A percentile compares a stretch with the other conserved stretches of the same genome.
Conservation (phyloP, 2,329 filamentous ascomycete species). For the Polychaeton citri region DNA sequence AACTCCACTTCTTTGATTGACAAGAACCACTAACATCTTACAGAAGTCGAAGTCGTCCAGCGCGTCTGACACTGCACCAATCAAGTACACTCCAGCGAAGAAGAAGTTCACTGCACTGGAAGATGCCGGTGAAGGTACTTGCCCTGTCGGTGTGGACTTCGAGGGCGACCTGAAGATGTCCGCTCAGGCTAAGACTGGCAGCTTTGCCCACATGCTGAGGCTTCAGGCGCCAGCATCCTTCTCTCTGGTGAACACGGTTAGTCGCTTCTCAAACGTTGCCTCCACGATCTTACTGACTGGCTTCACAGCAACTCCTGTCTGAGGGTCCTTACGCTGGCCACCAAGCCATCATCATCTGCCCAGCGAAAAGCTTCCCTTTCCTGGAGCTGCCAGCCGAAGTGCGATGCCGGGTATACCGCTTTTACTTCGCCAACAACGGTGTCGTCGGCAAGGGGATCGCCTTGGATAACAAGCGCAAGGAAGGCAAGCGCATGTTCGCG, state of each 20-base stretch:
- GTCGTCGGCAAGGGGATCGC: slow-evolving; percentile 14
- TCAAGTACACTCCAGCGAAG: neutral
- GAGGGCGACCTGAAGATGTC: slow-evolving; percentile 12
- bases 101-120: slow-evolving; percentile 5
- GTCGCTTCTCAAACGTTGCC: slow-evolving; percentile 1
- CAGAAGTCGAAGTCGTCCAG: no score
- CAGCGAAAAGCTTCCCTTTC: slow-evolving; percentile 21
- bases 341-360: slow-evolving; percentile 23
- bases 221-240: slow-evolving; percentile 20
- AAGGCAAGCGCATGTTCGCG: slow-evolving; percentile 15
- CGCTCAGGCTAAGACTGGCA: slow-evolving; percentile 8
- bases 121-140: slow-evolving; percentile 3
- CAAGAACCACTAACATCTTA: no score
- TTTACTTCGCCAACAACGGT: slow-evolving; percentile 18
- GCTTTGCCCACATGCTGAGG: slow-evolving; percentile 17
- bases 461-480: slow-evolving; percentile 16
- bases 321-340: slow-evolving; percentile 19
- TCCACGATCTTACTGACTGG: slow-evolving; percentile 3
- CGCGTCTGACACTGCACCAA: no score
- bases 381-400: slow-evolving; percentile 16
- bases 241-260: slow-evolving; percentile 18
- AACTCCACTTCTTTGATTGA: no score
- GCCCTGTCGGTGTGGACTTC: slow-evolving; percentile 14
- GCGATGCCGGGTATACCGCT: slow-evolving; percentile 16
- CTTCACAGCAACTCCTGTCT: slow-evolving; percentile 12